Conservation (phyloP, 2,329 filamentous ascomycete genomes). For the Bertia moriformis region DNA sequence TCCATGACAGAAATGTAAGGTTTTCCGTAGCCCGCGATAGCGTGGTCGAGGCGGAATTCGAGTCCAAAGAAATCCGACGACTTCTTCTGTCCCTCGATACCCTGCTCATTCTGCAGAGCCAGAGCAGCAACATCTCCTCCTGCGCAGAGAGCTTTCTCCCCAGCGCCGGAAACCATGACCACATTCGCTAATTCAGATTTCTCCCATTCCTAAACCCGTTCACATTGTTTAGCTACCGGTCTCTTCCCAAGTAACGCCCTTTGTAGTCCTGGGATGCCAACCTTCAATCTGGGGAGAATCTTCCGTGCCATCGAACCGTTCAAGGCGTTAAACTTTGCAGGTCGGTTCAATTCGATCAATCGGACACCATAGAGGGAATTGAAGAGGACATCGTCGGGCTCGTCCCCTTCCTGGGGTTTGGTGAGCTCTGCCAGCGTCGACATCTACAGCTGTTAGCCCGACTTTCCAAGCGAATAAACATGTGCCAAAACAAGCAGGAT, state of each 20-base stretch:
- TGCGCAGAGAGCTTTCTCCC: constrained; percentile 74
- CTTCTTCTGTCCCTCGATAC: constrained; percentile 53
- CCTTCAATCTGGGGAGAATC: constrained; percentile 63
- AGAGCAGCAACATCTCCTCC: constrained; percentile 80
- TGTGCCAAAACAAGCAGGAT: too few species aligned
- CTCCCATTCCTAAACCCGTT: constrained; percentile 77
- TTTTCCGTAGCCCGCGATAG: constrained; percentile 85
- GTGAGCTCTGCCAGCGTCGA: constrained; percentile 9
- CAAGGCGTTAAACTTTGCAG: constrained; percentile 79
- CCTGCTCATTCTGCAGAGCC: constrained; percentile 56
- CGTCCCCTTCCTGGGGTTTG: constrained; percentile 51
- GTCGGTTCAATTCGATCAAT: constrained; percentile 85
- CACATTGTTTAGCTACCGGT: background rate
- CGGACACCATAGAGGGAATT: constrained; percentile 76
- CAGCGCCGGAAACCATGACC: constrained; percentile 79
- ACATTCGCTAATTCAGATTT: constrained; percentile 91
- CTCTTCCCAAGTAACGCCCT: too few species aligned
- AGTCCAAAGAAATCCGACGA: constrained; percentile 79
- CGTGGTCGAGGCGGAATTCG: constrained; percentile 91
- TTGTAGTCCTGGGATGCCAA: background rate
- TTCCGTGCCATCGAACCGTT: constrained; percentile 91
- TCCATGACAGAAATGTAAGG: constrained; percentile 94
- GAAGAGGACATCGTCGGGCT: constrained; percentile 85
- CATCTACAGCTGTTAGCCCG: too few species aligned
- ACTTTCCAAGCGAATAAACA: too few species aligned